A percentile compares a stretch with the other conserved stretches of the same genome.
These are phyloP conservation scores for Dictyophora rubrovolvata DNA, from an alignment of 768 basidiomycete species.

Conservation along the genomic window DNA sequence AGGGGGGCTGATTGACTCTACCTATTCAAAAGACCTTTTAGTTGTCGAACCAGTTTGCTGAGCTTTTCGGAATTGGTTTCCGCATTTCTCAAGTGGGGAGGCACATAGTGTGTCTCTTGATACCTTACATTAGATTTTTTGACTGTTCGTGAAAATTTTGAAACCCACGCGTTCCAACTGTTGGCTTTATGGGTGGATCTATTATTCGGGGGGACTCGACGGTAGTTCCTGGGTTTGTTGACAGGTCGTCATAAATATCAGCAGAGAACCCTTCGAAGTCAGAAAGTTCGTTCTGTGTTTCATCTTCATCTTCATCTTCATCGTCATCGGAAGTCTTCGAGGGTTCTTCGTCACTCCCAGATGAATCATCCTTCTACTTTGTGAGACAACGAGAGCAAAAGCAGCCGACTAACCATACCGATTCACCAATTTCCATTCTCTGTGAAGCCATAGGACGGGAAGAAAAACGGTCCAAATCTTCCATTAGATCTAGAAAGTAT, in stretches of 20 bases:
- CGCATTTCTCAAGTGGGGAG: slow-evolving; percentile 59
- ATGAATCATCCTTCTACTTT: slow-evolving; percentile 9
- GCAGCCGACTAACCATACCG: not conserved
- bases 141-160: not conserved
- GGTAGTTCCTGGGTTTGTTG: slow-evolving; percentile 9
- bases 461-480: slow-evolving; percentile 23
- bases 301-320: slow-evolving; percentile 13
- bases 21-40: slow-evolving; percentile 88
- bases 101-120: slow-evolving; percentile 54
- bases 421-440: not conserved
- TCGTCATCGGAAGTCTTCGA: slow-evolving; percentile 16
- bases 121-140: slow-evolving; percentile 3
- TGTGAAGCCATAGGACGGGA: slow-evolving; percentile 10
- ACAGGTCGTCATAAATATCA: slow-evolving; percentile 23
- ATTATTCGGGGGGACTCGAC: not conserved
- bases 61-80: slow-evolving; percentile 32
- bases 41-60: slow-evolving; percentile 56
- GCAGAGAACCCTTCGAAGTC: slow-evolving; percentile 20
- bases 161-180: slow-evolving; percentile 1
- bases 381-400: slow-evolving; percentile 8
- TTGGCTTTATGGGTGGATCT: not conserved
- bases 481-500: slow-evolving; percentile 37
- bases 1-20: slow-evolving; percentile 21
- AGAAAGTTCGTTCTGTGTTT: not conserved
- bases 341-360: slow-evolving; percentile 13